Conservation (phyloP, 176 grass and related monocot genomes). For the Aegilops sharonensis region DNA sequence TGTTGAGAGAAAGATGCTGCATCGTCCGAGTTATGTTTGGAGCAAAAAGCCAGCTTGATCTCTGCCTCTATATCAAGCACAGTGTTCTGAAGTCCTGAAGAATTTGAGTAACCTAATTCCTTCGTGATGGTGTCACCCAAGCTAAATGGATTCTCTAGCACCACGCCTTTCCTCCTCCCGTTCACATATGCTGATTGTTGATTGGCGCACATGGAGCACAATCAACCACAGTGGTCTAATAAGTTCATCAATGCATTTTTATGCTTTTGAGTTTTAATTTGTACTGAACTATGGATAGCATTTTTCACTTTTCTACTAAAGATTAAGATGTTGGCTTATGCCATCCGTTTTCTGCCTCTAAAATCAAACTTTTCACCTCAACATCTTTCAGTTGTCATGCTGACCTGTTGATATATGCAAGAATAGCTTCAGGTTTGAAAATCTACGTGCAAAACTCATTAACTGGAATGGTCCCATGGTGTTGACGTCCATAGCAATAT, state of each 20-base stretch:
- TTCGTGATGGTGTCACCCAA: constrained; percentile 67
- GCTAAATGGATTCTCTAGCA: constrained; percentile 66
- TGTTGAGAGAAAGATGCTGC: constrained; percentile 46
- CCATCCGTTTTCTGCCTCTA: too few relatives aligned
- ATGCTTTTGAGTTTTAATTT: too few relatives aligned
- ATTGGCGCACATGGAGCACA: neutral
- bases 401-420: constrained; percentile 93
- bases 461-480: constrained; percentile 74
- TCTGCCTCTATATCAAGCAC: constrained; percentile 74
- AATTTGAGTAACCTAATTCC: constrained; percentile 28
- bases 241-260: too few relatives aligned
- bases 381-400: neutral
- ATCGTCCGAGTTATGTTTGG: constrained; percentile 19
- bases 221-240: too few relatives aligned
- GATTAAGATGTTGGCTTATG: too few relatives aligned
- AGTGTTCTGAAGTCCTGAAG: neutral
- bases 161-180: constrained; percentile 71
- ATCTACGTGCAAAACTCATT: constrained; percentile 83
- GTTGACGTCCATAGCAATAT: constrained; percentile 85
- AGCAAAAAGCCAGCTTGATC: constrained; percentile 67
- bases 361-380: too few relatives aligned
- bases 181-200: constrained; percentile 75
- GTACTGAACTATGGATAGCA: too few relatives aligned
- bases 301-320: too few relatives aligned
- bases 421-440: constrained; percentile 65